Evolutionary conservation across 2,329 filamentous ascomycete species (phyloP).

Genomic region (Fusarium acutatum): DNA sequence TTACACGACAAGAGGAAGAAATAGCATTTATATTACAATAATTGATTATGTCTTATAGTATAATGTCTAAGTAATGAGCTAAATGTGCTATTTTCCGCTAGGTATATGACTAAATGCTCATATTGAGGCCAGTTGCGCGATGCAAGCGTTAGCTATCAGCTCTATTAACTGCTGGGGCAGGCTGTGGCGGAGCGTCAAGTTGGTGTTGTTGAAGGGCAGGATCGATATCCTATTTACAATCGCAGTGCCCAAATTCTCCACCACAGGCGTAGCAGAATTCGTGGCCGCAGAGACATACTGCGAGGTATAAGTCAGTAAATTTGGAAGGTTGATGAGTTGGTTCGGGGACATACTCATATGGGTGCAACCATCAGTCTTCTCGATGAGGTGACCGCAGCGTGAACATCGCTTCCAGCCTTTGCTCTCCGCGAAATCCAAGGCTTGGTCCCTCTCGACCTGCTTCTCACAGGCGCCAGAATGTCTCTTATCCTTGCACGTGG

Average conservation of each 20-base stretch:
- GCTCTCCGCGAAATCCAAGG: conserved; percentile 50
- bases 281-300: conserved; percentile 55
- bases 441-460: conserved; percentile 50
- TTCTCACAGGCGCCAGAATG: conserved; percentile 59
- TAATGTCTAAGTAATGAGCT: neutral
- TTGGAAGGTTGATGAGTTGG: no score
- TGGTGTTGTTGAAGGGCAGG: neutral
- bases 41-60: fast-evolving
- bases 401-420: conserved; percentile 61
- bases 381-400: conserved; percentile 55
- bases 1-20: neutral
- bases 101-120: neutral
- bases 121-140: fast-evolving
- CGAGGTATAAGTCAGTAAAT: neutral
- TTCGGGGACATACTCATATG: conserved; percentile 60
- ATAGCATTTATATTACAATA: fast-evolving
- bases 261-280: conserved; percentile 61
- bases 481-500: conserved; percentile 54
- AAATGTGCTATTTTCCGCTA: neutral
- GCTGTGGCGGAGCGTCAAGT: neutral
- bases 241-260: fast-evolving
- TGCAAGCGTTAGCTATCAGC: neutral
- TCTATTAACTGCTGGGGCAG: neutral
- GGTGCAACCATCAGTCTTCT: conserved; percentile 58
- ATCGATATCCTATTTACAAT: conserved; percentile 36